Conservation (phyloP, 2,329 filamentous ascomycete species). For the Mycosphaerelloides madeirae region DNA sequence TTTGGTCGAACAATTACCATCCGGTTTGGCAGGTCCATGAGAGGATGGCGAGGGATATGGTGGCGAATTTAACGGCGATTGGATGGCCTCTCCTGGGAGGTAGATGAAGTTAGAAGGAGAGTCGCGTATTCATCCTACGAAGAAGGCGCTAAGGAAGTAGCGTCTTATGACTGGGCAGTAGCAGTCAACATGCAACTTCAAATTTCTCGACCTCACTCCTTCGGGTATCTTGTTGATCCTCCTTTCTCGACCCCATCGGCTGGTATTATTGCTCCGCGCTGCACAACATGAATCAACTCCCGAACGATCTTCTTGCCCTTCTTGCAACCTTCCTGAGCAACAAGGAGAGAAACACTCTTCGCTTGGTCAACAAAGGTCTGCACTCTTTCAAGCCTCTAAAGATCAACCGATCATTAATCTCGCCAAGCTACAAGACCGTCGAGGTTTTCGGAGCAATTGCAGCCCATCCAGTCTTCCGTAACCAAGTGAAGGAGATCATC, state of each 20-base stretch:
- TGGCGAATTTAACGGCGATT: conserved; percentile 2
- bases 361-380: background rate
- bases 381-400: background rate
- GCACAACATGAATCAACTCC: background rate
- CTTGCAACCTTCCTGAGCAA: background rate
- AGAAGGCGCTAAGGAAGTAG: too few species aligned
- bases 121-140: too few species aligned
- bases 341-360: background rate
- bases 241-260: too few species aligned
- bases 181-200: too few species aligned
- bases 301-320: background rate
- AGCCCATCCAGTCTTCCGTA: background rate
- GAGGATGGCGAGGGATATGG: conserved; percentile 2
- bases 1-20: conserved; percentile 4
- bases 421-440: background rate
- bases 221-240: too few species aligned
- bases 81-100: conserved; percentile 1
- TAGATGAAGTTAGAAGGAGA: too few species aligned
- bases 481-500: background rate
- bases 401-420: background rate
- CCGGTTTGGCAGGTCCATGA: conserved; percentile 5
- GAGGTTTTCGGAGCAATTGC: background rate
- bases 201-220: too few species aligned
- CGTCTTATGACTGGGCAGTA: too few species aligned
- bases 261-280: too few species aligned